Conservation (phyloP, 495 filamentous ascomycete species). For the Aspergillus funiculosus region DNA sequence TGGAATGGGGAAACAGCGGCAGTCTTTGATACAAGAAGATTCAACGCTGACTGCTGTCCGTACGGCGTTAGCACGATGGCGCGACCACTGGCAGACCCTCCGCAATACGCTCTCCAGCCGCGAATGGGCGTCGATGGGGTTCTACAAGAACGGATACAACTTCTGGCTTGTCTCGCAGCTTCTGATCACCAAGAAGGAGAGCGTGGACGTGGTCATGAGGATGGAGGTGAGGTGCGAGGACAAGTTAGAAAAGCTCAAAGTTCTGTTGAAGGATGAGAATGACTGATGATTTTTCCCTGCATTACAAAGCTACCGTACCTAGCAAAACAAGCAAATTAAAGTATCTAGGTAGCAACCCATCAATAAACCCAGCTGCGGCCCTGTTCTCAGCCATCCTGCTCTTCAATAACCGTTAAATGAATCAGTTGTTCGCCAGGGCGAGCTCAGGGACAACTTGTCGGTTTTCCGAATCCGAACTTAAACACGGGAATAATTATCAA, state of each 20-base stretch:
- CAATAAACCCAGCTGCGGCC: too few relatives aligned
- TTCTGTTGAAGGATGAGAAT: slow-evolving; percentile 38
- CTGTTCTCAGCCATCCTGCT: too few relatives aligned
- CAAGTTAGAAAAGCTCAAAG: slow-evolving; percentile 41
- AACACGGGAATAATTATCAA: too few relatives aligned
- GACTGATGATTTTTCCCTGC: slow-evolving; percentile 16
- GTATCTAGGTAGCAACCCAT: too few relatives aligned
- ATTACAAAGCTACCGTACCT: too few relatives aligned
- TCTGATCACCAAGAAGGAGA: slow-evolving; percentile 44
- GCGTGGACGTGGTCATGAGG: slow-evolving; percentile 42
- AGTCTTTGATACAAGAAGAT: slow-evolving; percentile 30
- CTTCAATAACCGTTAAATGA: too few relatives aligned
- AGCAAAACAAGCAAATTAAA: too few relatives aligned
- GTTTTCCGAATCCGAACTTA: too few relatives aligned
- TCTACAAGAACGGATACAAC: slow-evolving; percentile 42
- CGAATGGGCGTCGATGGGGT: slow-evolving; percentile 43
- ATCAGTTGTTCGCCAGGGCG: too few relatives aligned
- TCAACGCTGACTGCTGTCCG: slow-evolving; percentile 29
- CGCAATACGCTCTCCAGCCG: slow-evolving; percentile 28
- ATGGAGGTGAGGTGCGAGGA: slow-evolving; percentile 48
- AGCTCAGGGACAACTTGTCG: too few relatives aligned
- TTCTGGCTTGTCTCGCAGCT: slow-evolving; percentile 45
- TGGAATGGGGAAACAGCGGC: slow-evolving; percentile 4
- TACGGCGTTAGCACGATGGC: slow-evolving; percentile 35
- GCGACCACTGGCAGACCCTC: slow-evolving; percentile 32